These are phyloP conservation scores for Malus sylvestris DNA, from an alignment of 306 rosid genomes.

Conservation along the genomic window DNA sequence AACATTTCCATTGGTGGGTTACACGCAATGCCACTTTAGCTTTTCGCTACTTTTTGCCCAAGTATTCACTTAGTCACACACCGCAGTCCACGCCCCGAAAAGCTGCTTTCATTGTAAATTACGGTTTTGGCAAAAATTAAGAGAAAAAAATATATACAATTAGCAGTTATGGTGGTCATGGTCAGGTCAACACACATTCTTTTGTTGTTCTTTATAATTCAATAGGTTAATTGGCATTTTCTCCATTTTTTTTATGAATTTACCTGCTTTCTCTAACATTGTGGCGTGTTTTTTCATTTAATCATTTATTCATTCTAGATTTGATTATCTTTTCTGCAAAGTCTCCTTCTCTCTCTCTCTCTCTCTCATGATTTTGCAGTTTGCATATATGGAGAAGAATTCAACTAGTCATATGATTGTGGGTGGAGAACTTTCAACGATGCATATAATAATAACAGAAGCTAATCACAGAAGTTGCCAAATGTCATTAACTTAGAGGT, in stretches of 20 bases:
- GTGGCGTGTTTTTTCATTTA: too few species aligned
- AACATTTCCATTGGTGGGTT: conserved; percentile 26
- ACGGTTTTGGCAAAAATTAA: not conserved
- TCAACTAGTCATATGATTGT: not conserved
- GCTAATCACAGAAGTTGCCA: too few species aligned
- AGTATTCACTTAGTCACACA: conserved; percentile 6
- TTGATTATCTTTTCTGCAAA: not conserved
- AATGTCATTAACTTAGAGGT: too few species aligned
- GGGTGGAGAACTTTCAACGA: conserved; percentile 1
- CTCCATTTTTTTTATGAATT: not conserved
- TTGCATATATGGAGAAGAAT: not conserved
- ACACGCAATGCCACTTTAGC: conserved; percentile 37
- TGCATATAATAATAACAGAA: not conserved
- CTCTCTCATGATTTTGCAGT: not conserved
- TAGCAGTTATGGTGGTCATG: not conserved
- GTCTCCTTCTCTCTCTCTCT: not conserved
- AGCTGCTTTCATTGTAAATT: too few species aligned
- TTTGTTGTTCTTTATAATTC: not conserved
- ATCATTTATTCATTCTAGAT: too few species aligned
- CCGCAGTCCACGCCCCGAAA: not conserved
- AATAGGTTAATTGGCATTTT: not conserved
- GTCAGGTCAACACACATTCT: conserved; percentile 18
- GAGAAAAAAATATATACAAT: not conserved
- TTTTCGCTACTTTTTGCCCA: conserved; percentile 8
- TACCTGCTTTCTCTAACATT: not conserved